phyloP scores from a whole-genome alignment of 306 rosid species.

The Dalbergia oliveri region DNA sequence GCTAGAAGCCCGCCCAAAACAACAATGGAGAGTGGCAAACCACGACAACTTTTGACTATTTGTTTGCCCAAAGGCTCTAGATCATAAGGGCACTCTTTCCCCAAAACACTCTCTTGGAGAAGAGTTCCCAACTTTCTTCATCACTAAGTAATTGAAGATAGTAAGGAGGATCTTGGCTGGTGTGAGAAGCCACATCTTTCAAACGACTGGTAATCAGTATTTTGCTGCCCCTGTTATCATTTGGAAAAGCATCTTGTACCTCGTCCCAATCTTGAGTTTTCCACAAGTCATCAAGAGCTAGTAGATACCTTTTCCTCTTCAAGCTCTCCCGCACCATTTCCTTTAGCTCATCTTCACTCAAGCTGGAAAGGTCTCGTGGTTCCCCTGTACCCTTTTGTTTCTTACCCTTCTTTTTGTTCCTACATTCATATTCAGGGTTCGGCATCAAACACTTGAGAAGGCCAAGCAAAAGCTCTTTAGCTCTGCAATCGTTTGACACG shows the following conservation, averaged over 20 bases:
- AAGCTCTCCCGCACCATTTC: neutral
- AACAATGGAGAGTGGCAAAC: constrained; percentile 41
- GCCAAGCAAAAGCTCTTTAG: constrained; percentile 10
- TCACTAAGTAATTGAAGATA: neutral
- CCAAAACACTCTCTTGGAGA: constrained; percentile 35
- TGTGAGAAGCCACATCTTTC: constrained; percentile 20
- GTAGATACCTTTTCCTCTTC: constrained; percentile 8
- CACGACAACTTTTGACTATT: constrained; percentile 31
- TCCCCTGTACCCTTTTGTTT: too few relatives aligned
- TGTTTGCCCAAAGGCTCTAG: constrained; percentile 9
- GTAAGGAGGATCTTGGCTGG: constrained; percentile 11
- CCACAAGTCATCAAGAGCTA: constrained; percentile 42
- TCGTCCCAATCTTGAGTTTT: constrained; percentile 13
- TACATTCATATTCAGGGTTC: neutral
- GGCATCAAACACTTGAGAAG: constrained; percentile 9
- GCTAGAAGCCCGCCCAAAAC: constrained; percentile 41
- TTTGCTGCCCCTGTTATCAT: constrained; percentile 27
- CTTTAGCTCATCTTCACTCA: constrained; percentile 33
- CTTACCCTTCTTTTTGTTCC: constrained; percentile 12
- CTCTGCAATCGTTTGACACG: constrained; percentile 35
- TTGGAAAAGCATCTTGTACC: constrained; percentile 16
- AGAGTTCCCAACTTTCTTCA: constrained; percentile 49
- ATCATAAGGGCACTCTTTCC: neutral
- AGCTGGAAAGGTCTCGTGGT: neutral
- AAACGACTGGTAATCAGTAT: constrained; percentile 43